A percentile compares a stretch with the other conserved stretches of the same genome.
Evolutionary conservation across 2,329 filamentous ascomycete genomes (phyloP).

Genomic region (Seiridium unicorne): DNA sequence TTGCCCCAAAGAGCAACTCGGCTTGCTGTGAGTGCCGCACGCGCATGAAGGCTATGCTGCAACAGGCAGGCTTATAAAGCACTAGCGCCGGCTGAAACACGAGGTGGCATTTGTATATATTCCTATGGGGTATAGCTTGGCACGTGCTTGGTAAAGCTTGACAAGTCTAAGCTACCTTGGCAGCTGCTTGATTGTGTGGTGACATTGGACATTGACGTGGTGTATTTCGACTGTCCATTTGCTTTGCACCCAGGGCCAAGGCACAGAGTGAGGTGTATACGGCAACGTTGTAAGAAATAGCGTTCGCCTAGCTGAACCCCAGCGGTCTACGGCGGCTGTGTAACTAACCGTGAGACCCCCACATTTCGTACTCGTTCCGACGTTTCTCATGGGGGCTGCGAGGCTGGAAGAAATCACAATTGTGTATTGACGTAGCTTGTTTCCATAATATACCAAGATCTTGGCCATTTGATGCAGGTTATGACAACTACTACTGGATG

Average conservation of each 20-base stretch:
- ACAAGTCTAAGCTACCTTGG: conserved; percentile 2
- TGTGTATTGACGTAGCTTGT: too few species aligned
- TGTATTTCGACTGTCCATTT: too few species aligned
- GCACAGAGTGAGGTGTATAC: background rate
- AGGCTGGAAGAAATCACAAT: too few species aligned
- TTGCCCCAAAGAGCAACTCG: conserved; percentile 3
- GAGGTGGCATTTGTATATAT: background rate
- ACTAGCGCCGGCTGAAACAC: conserved; percentile 1
- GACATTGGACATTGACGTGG: background rate
- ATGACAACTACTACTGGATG: too few species aligned
- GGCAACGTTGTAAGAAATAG: background rate
- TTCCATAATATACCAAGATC: too few species aligned
- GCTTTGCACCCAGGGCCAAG: too few species aligned
- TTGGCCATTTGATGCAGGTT: too few species aligned
- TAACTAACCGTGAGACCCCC: background rate
- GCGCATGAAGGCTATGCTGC: background rate
- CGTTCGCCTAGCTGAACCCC: background rate
- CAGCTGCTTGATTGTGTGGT: background rate
- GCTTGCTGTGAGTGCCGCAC: background rate
- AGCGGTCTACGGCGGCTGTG: background rate
- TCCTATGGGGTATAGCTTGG: background rate
- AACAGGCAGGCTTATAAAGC: conserved; percentile 5
- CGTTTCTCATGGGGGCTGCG: too few species aligned
- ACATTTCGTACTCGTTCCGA: too few species aligned
- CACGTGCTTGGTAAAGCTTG: conserved; percentile 1